Evolutionary conservation across 2,329 filamentous ascomycete species (phyloP).

Genomic region (Fusarium xyrophilum): DNA sequence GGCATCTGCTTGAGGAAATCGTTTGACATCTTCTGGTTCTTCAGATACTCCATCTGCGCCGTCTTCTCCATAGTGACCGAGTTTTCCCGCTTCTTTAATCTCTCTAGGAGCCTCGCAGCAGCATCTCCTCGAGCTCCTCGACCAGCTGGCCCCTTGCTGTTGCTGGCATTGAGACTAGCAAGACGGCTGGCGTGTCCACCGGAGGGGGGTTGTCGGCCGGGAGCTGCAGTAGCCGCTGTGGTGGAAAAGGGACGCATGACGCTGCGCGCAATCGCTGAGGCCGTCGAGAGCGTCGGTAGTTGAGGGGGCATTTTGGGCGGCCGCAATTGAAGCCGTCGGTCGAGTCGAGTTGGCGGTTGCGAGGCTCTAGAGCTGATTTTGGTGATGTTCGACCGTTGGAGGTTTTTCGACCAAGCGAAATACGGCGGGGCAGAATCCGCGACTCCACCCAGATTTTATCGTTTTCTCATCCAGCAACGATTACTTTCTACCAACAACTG

Average conservation of each 20-base stretch:
- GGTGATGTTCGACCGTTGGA: conserved; percentile 31
- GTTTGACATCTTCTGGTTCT: conserved; percentile 51
- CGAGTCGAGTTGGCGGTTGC: neutral
- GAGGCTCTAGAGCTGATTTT: conserved; percentile 20
- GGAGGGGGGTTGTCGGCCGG: conserved; percentile 15
- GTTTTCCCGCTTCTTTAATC: conserved; percentile 36
- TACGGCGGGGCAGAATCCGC: conserved; percentile 39
- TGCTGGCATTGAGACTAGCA: conserved; percentile 36
- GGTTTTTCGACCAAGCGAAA: conserved; percentile 41
- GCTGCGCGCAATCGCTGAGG: conserved; percentile 26
- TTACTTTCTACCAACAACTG: neutral
- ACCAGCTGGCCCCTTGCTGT: neutral
- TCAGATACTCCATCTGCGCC: conserved; percentile 48
- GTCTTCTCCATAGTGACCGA: conserved; percentile 41
- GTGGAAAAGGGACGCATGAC: conserved; percentile 44
- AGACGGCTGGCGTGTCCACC: conserved; percentile 29
- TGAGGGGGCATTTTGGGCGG: conserved; percentile 51
- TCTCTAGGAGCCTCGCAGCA: conserved; percentile 41
- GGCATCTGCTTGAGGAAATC: conserved; percentile 70
- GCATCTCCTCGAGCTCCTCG: conserved; percentile 37
- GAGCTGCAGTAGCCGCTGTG: conserved; percentile 38
- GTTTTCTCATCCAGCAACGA: conserved; percentile 28
- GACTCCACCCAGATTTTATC: conserved; percentile 39
- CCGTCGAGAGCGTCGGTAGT: conserved; percentile 42
- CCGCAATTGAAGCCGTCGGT: conserved; percentile 15